Evolutionary conservation across 805 yeast species (phyloP).

Genomic region (Maudiozyma barnettii): DNA sequence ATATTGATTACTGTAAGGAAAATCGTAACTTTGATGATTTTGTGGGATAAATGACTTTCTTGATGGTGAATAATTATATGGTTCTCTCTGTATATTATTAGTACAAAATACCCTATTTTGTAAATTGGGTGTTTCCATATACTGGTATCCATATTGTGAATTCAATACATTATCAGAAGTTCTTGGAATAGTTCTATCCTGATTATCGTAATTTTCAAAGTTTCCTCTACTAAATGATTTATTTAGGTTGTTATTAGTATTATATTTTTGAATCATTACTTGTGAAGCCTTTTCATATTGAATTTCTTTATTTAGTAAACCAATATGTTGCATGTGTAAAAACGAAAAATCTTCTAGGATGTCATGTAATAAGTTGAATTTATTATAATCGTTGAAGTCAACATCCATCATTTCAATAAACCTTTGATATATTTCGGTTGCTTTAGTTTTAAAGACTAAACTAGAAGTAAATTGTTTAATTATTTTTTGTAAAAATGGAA

Average conservation of each 20-base stretch:
- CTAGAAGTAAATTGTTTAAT: constrained; percentile 15
- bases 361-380: constrained; percentile 7
- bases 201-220: too few relatives aligned
- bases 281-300: constrained; percentile 5
- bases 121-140: neutral
- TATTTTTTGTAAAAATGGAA: constrained; percentile 17
- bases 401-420: constrained; percentile 9
- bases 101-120: too few relatives aligned
- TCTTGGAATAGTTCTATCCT: too few relatives aligned
- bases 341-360: constrained; percentile 14
- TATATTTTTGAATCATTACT: neutral
- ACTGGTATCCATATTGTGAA: neutral
- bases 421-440: constrained; percentile 7
- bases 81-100: neutral
- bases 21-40: too few relatives aligned
- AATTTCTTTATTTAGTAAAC: constrained; percentile 20
- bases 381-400: constrained; percentile 6
- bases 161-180: too few relatives aligned
- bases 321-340: constrained; percentile 15
- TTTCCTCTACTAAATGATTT: neutral
- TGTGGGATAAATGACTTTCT: too few relatives aligned
- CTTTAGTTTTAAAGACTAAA: constrained; percentile 15
- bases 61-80: too few relatives aligned
- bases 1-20: too few relatives aligned
- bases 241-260: neutral